Evolutionary conservation across 2,329 filamentous ascomycete species (phyloP).

Genomic region (Pestalotiopsis sp.): DNA sequence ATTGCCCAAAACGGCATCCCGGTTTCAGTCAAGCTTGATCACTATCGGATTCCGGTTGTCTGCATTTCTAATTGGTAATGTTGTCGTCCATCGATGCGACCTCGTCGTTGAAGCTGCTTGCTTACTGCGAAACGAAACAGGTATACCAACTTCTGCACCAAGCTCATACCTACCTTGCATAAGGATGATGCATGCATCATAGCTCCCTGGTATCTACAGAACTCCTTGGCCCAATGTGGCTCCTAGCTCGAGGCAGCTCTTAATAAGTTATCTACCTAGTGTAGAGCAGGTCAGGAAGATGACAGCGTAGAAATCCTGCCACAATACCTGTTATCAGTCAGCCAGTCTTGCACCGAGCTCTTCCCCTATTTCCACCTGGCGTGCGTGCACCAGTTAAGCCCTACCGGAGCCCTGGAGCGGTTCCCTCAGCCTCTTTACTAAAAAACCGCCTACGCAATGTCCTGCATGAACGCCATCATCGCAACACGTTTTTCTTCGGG

Average conservation of each 20-base stretch:
- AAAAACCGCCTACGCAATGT: neutral
- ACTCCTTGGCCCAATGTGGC: too few relatives aligned
- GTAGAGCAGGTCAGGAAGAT: too few relatives aligned
- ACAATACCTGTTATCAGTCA: too few relatives aligned
- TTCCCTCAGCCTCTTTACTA: neutral
- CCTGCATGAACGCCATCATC: neutral
- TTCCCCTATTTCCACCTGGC: neutral
- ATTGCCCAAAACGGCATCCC: conserved; percentile 7
- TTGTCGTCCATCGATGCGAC: neutral
- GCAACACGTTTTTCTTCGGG: neutral
- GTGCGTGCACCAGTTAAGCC: neutral
- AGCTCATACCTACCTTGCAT: too few relatives aligned
- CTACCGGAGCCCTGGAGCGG: neutral
- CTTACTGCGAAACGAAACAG: too few relatives aligned
- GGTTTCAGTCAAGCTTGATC: neutral
- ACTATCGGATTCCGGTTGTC: neutral
- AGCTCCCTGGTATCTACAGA: too few relatives aligned
- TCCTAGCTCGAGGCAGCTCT: too few relatives aligned
- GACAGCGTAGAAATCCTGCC: too few relatives aligned
- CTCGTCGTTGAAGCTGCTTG: neutral
- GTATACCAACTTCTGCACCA: too few relatives aligned
- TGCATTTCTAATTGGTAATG: neutral
- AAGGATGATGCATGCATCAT: too few relatives aligned
- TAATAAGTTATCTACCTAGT: too few relatives aligned
- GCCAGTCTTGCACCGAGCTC: too few relatives aligned